phyloP scores from a whole-genome alignment of 2,329 filamentous ascomycete genomes.

The Neocatenulostroma microsporum region DNA sequence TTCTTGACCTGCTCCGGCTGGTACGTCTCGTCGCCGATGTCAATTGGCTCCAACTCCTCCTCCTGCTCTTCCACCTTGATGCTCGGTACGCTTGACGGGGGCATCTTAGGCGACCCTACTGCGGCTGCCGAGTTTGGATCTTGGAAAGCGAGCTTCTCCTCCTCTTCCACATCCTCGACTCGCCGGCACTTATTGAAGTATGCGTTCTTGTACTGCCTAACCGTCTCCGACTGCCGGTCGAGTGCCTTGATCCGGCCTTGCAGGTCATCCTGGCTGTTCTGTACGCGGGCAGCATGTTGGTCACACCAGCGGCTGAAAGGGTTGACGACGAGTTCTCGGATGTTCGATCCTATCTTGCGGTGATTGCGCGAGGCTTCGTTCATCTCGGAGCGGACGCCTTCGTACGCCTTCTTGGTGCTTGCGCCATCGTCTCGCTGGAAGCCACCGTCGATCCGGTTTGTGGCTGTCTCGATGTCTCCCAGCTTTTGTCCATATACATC shows the following conservation, averaged over 20 bases:
- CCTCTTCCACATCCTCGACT: constrained; percentile 93
- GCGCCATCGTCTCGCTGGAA: constrained; percentile 91
- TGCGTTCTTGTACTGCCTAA: constrained; percentile 87
- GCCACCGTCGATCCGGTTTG: constrained; percentile 74
- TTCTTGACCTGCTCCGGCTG: constrained; percentile 82
- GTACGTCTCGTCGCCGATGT: constrained; percentile 86
- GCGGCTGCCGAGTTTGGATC: constrained; percentile 55
- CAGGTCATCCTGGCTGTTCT: constrained; percentile 90
- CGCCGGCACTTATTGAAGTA: constrained; percentile 99
- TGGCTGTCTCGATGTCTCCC: constrained; percentile 69
- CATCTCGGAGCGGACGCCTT: constrained; percentile 89
- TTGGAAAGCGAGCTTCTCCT: constrained; percentile 96
- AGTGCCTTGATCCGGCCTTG: constrained; percentile 86
- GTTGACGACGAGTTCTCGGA: constrained; percentile 87
- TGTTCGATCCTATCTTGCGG: constrained; percentile 91
- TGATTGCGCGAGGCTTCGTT: constrained; percentile 81
- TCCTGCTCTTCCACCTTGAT: constrained; percentile 69
- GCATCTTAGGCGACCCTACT: constrained; percentile 41
- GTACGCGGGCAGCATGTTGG: constrained; percentile 80
- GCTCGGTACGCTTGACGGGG: constrained; percentile 57
- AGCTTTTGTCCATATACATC: constrained; percentile 78
- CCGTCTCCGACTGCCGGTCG: constrained; percentile 79
- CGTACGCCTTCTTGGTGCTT: constrained; percentile 93
- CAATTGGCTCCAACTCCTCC: constrained; percentile 72
- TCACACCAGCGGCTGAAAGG: constrained; percentile 96